Evolutionary conservation across 139 green algal species (phyloP).

Genomic region (Pleodorina starrii): DNA sequence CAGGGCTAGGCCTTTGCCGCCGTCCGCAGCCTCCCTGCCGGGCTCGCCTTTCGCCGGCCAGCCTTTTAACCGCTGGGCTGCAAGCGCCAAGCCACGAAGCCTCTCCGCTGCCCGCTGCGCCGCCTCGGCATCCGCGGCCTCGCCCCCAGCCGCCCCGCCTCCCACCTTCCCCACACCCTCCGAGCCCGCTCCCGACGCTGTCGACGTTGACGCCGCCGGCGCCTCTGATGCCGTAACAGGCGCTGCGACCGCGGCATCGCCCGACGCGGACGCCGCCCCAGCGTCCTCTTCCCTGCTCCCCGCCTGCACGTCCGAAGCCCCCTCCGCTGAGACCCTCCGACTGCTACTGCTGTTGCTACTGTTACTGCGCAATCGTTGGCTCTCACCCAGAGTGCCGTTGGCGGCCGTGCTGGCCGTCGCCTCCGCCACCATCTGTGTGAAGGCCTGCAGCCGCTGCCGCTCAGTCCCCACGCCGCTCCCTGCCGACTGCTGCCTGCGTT

Average conservation of each 20-base stretch:
- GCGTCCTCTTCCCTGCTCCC: too few relatives aligned
- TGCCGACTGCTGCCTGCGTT: too few relatives aligned
- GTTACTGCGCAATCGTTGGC: too few relatives aligned
- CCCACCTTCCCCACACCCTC: not conserved
- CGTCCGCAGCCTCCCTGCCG: not conserved
- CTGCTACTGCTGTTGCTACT: too few relatives aligned
- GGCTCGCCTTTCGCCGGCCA: not conserved
- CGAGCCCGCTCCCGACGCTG: not conserved
- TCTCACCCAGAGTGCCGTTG: too few relatives aligned
- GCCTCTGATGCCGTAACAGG: too few relatives aligned
- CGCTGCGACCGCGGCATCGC: too few relatives aligned
- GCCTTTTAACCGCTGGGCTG: not conserved
- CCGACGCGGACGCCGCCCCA: too few relatives aligned
- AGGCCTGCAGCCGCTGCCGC: slow-evolving; percentile 12
- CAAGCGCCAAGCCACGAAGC: not conserved
- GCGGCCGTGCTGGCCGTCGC: not conserved
- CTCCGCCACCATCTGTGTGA: not conserved
- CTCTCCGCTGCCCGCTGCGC: not conserved
- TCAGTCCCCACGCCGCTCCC: not conserved
- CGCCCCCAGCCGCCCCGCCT: not conserved
- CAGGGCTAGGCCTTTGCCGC: not conserved
- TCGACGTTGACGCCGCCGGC: too few relatives aligned
- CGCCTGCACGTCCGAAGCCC: too few relatives aligned
- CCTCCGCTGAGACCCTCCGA: too few relatives aligned
- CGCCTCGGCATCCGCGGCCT: not conserved